Evolutionary conservation across 306 rosid species (phyloP).

Genomic region (Crotalaria pallida): DNA sequence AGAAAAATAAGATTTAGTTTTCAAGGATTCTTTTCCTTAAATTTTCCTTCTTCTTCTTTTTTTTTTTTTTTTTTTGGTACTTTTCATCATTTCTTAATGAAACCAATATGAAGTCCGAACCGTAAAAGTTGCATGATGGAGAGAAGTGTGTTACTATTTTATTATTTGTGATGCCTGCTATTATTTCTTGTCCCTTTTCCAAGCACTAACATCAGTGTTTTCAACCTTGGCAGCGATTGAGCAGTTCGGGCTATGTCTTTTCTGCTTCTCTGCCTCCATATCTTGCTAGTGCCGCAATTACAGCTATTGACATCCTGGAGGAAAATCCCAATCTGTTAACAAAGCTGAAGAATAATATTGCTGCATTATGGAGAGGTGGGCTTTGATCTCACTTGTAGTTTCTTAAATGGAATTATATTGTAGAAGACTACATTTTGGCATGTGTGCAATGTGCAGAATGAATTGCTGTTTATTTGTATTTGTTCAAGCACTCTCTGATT

Average conservation of each 20-base stretch:
- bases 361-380: conserved; percentile 64
- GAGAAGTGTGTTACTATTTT: not conserved
- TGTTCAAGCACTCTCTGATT: conserved; percentile 6
- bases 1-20: conserved; percentile 3
- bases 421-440: conserved; percentile 7
- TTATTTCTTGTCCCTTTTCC: conserved; percentile 11
- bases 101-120: not conserved
- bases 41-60: too few species aligned
- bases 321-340: conserved; percentile 69
- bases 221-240: conserved; percentile 67
- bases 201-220: conserved; percentile 26
- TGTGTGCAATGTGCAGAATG: not conserved
- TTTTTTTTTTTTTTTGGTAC: not conserved
- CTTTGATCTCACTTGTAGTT: conserved; percentile 22
- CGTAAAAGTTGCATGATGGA: conserved; percentile 10
- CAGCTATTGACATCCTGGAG: conserved; percentile 80
- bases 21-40: not conserved
- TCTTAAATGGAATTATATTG: not conserved
- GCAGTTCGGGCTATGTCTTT: conserved; percentile 95
- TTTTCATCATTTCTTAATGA: conserved; percentile 1
- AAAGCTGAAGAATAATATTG: conserved; percentile 65
- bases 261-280: conserved; percentile 99
- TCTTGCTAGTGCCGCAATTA: conserved; percentile 88
- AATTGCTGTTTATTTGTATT: not conserved
- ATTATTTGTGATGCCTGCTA: conserved; percentile 10